Conservation (phyloP, 495 filamentous ascomycete species). For the Elasticomyces elasticus region DNA sequence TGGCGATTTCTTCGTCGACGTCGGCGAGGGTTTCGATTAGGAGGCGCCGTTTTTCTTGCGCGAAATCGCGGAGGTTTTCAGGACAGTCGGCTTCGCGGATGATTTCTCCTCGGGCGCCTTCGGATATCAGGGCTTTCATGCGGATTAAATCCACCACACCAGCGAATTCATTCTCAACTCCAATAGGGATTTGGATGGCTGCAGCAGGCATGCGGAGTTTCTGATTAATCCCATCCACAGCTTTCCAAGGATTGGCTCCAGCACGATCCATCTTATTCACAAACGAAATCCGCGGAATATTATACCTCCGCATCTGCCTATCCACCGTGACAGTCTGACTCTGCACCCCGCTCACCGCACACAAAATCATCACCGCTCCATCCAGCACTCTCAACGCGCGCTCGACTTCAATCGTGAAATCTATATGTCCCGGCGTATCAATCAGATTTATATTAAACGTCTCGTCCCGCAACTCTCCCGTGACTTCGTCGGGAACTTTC, state of each 20-base stretch:
- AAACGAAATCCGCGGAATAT: conserved; percentile 89
- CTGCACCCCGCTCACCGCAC: conserved; percentile 94
- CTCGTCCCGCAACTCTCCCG: conserved; percentile 56
- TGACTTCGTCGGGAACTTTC: conserved; percentile 46
- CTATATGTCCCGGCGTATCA: conserved; percentile 97
- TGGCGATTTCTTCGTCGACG: conserved; percentile 96
- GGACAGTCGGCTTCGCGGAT: conserved; percentile 75
- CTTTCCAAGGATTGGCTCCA: conserved; percentile 97
- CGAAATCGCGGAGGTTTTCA: conserved; percentile 58
- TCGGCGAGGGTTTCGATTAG: conserved; percentile 94
- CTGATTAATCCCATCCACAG: conserved; percentile 89
- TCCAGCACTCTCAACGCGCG: conserved; percentile 90
- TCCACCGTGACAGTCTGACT: conserved; percentile 97
- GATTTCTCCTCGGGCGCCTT: conserved; percentile 63
- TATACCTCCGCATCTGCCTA: conserved; percentile 96
- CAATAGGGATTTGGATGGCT: conserved; percentile 92
- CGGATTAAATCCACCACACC: conserved; percentile 88
- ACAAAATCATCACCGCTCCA: conserved; percentile 97
- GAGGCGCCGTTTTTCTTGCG: conserved; percentile 66
- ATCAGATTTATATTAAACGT: conserved; percentile 98
- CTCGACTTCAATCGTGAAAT: conserved; percentile 99
- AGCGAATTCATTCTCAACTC: conserved; percentile 80
- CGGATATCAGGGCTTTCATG: conserved; percentile 90
- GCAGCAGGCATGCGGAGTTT: conserved; percentile 90
- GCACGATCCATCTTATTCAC: conserved; percentile 99